Evolutionary conservation across 2,329 filamentous ascomycete genomes (phyloP), one percentile per base, ranked within the genome.

Genomic region (Biscogniauxia mediterranea): DNA sequence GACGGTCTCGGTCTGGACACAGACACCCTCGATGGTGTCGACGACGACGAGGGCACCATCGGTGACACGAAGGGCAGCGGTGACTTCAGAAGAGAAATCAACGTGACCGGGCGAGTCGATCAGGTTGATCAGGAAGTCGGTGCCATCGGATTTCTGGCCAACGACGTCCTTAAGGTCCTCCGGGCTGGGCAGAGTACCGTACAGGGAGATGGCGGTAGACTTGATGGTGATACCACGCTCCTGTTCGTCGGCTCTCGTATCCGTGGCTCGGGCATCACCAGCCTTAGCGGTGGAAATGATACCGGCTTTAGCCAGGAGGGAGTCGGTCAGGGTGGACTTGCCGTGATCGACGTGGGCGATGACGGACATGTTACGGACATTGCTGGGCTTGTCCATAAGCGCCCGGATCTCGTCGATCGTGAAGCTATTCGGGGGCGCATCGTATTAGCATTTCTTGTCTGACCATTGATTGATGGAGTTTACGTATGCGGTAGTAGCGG

Each of bases 311-410:
- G 96, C 93, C 79, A 99, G 91, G 71, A 99, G 92, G 75, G 95
- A 98, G 84, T 99, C 95, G 89, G 94, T 97, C 76, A 99, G 88
- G 79, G 95, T 99, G 75, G 95, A 99, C 85, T 99, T 99, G 86
- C 95, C 95, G 89, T 99, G 95, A 83, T 99, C 95, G 89, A 99
- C 93, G 86, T 99, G 95, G 81, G 95, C 95, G 92, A 98, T 98
- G 81, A 99, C 95, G 85, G 93, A 97, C 94, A 97, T 98, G 89
- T 98, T 98, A 82, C 86, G 85, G 79, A 89, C 86, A 80, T 89
- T 89, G 78, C 79, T 84, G 73, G 90, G 88, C 83, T 83, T 83
- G 84, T 88, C 86, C 88, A 90, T 90, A 79, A 90, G 81, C 75
- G 66, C 72, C 80, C 89, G 89, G 80, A 93, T 91, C 88, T 92